A percentile compares a stretch with the other conserved stretches of the same genome.
These are phyloP conservation scores for Microbotryum silenes-acaulis DNA, from an alignment of 1,284 basidiomycete species.

Conservation along the genomic window DNA sequence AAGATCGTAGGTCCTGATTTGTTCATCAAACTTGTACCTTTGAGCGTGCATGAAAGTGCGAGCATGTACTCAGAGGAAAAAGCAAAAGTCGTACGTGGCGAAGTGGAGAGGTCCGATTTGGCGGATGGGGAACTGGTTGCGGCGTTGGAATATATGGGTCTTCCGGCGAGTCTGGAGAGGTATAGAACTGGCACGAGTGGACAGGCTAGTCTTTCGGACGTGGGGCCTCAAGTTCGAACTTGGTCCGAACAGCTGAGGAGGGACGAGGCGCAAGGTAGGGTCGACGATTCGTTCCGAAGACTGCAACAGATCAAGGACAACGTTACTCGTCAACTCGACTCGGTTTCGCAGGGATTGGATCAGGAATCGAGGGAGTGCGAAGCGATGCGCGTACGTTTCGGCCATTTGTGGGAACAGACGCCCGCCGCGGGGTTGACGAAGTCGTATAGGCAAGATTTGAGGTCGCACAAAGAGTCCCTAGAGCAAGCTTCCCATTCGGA, in stretches of 20 bases:
- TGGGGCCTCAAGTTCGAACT: constrained; percentile 63
- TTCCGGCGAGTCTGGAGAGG: constrained; percentile 65
- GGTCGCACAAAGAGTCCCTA: constrained; percentile 65
- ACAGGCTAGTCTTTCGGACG: constrained; percentile 47
- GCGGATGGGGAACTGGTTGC: constrained; percentile 74
- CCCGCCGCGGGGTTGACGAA: constrained; percentile 70
- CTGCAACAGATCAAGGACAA: constrained; percentile 35
- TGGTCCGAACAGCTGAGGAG: constrained; percentile 69
- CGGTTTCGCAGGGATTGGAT: constrained; percentile 40
- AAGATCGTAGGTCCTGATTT: constrained; percentile 90
- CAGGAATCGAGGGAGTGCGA: constrained; percentile 43
- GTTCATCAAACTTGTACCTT: constrained; percentile 77
- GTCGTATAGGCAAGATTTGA: constrained; percentile 66
- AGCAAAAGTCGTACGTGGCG: constrained; percentile 84
- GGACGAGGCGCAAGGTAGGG: constrained; percentile 57
- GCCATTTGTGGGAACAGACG: constrained; percentile 81
- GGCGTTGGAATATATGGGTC: constrained; percentile 70
- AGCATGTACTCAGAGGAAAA: constrained; percentile 98
- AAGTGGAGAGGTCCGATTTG: constrained; percentile 77
- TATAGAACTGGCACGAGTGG: constrained; percentile 72
- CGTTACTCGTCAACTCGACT: constrained; percentile 22
- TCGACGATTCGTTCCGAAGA: constrained; percentile 56
- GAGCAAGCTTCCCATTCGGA: constrained; percentile 73
- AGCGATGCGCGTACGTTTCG: constrained; percentile 58
- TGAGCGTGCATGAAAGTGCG: constrained; percentile 92